These are phyloP conservation scores for Exophiala viscosa DNA, from an alignment of 2,329 filamentous ascomycete genomes.

Conservation along the genomic window DNA sequence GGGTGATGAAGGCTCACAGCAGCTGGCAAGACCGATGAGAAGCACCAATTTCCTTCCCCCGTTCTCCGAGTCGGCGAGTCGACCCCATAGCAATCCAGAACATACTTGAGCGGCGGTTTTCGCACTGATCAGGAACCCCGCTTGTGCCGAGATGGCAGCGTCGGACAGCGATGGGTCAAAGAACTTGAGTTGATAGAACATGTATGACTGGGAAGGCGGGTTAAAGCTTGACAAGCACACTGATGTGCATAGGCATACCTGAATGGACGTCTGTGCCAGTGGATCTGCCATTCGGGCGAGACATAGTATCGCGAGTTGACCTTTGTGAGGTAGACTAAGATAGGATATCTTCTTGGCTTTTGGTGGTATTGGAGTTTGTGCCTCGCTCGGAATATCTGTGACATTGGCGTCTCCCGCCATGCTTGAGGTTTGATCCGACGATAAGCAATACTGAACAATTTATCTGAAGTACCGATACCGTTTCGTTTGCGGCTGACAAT, in stretches of 20 bases:
- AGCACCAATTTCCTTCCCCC: conserved; percentile 73
- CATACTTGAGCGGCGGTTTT: conserved; percentile 59
- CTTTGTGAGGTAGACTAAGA: background rate
- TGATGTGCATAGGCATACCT: background rate
- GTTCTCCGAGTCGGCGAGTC: conserved; percentile 59
- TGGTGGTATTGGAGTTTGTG: background rate
- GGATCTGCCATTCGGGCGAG: conserved; percentile 32
- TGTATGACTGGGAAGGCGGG: conserved; percentile 51
- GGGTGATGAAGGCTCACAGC: background rate
- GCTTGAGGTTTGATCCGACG: too few species aligned
- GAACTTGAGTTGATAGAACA: conserved; percentile 80
- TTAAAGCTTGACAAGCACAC: background rate
- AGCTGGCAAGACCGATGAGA: conserved; percentile 69
- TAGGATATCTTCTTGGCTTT: background rate
- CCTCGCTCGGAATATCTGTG: background rate
- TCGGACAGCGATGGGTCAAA: conserved; percentile 60
- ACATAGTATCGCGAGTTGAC: background rate
- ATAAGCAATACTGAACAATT: too few species aligned
- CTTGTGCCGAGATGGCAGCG: conserved; percentile 67
- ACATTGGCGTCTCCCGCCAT: background rate
- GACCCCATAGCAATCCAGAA: conserved; percentile 64
- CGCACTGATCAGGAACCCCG: conserved; percentile 66
- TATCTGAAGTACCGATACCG: too few species aligned
- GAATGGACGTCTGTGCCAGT: conserved; percentile 33
- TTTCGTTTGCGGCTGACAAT: too few species aligned